Percentiles rank a stretch among this genome's conserved stretches.
Conservation (phyloP, 768 basidiomycete species). For the Lentinus tigrinus region DNA sequence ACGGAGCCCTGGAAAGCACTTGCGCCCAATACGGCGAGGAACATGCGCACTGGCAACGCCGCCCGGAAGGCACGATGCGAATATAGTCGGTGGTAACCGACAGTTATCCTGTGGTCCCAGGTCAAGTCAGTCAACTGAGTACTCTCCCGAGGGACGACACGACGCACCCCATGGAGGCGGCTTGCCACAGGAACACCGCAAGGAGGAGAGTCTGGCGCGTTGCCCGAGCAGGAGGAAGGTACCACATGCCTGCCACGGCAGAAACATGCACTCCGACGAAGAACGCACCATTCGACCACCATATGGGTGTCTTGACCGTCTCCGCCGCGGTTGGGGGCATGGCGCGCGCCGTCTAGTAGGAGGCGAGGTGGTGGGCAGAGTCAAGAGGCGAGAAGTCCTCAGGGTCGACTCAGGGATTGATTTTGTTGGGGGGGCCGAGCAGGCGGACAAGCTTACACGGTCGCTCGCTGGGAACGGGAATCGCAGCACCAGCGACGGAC, state of each 20-base stretch:
- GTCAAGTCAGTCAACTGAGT: neutral
- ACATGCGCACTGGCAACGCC: conserved; percentile 48
- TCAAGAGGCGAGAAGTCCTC: neutral
- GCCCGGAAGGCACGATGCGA: conserved; percentile 74
- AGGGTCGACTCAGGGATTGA: too few species aligned
- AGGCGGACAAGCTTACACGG: neutral
- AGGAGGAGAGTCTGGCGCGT: conserved; percentile 47
- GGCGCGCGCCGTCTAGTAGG: too few species aligned
- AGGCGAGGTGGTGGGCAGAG: neutral
- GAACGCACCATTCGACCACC: conserved; percentile 65
- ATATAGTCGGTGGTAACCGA: conserved; percentile 80
- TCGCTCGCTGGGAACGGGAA: too few species aligned
- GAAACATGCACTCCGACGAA: conserved; percentile 58
- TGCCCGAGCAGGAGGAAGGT: conserved; percentile 45
- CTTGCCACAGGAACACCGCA: conserved; percentile 63
- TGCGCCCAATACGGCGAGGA: conserved; percentile 65
- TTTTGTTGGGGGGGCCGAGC: neutral
- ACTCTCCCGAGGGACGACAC: neutral
- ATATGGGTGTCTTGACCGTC: conserved; percentile 31
- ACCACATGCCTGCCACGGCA: conserved; percentile 50
- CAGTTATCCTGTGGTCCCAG: conserved; percentile 50
- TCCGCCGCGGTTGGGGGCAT: neutral
- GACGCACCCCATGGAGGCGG: conserved; percentile 67
- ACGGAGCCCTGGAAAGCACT: conserved; percentile 80
- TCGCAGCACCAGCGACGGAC: too few species aligned